Percentiles rank a stretch among this genome's conserved stretches.
phyloP scores from a whole-genome alignment of 306 rosid species.

The Vicia sativa region DNA sequence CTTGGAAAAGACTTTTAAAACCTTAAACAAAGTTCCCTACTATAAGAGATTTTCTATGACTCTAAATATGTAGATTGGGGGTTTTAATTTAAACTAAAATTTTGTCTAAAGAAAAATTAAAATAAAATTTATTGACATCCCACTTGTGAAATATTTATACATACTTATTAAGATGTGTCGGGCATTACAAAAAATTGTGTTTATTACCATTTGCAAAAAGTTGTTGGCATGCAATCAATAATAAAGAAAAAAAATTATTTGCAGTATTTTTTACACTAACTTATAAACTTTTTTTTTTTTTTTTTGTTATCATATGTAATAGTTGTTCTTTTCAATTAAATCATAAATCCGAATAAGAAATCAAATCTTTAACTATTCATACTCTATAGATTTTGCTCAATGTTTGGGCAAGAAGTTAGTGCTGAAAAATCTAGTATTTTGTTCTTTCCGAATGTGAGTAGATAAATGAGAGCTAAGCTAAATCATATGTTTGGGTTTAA shows the following conservation, averaged over 20 bases:
- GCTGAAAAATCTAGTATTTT: too few species aligned
- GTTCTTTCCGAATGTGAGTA: too few species aligned
- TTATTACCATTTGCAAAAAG: neutral
- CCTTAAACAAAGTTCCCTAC: neutral
- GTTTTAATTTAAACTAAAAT: neutral
- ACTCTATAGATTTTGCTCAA: too few species aligned
- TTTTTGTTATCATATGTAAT: too few species aligned
- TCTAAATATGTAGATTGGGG: neutral
- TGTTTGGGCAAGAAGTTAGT: too few species aligned
- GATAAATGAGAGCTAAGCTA: too few species aligned
- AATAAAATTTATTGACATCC: neutral
- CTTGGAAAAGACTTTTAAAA: neutral
- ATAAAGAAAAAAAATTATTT: neutral
- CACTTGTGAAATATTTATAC: neutral
- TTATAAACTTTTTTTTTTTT: too few species aligned
- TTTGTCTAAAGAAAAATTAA: neutral
- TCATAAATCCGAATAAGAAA: too few species aligned
- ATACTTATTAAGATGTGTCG: neutral
- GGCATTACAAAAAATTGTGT: neutral
- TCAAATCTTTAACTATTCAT: too few species aligned
- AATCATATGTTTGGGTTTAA: too few species aligned
- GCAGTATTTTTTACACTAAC: too few species aligned
- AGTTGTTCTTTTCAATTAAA: too few species aligned
- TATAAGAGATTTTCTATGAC: neutral
- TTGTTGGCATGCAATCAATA: neutral